These are phyloP conservation scores for Leptographium flavum DNA, from an alignment of 2,329 filamentous ascomycete genomes.

Conservation along the genomic window DNA sequence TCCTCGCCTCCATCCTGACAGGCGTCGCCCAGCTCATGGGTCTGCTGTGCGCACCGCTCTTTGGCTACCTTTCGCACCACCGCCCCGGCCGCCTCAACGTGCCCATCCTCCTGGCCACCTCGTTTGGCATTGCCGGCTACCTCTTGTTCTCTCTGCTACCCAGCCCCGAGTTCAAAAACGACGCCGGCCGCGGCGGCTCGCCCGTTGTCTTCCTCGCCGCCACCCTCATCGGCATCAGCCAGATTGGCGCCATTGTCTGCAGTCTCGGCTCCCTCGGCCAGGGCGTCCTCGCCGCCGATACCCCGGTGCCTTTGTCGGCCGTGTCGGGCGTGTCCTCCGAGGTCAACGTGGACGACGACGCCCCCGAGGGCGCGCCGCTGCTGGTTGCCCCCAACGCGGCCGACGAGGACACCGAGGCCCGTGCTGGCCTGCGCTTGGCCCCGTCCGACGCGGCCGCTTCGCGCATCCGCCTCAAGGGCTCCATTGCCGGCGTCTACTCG, in stretches of 20 bases:
- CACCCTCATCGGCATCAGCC: conserved; percentile 72
- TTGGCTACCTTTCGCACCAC: conserved; percentile 62
- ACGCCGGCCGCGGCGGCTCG: conserved; percentile 51
- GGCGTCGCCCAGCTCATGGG: conserved; percentile 81
- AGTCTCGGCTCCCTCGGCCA: conserved; percentile 77
- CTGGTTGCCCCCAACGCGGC: conserved; percentile 12
- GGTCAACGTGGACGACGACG: conserved; percentile 7
- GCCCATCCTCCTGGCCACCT: conserved; percentile 58
- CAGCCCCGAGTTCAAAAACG: conserved; percentile 58
- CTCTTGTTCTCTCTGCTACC: conserved; percentile 57
- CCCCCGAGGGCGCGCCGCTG: conserved; percentile 26
- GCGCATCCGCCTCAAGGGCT: conserved; percentile 63
- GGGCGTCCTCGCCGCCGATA: conserved; percentile 51
- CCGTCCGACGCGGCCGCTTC: conserved; percentile 19
- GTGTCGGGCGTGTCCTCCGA: neutral
- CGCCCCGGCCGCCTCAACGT: conserved; percentile 36
- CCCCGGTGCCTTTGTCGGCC: too few relatives aligned
- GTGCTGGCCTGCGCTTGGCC: neutral
- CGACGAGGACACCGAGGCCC: neutral
- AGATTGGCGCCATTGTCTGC: conserved; percentile 94
- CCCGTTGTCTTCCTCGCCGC: conserved; percentile 62
- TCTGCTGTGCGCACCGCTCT: conserved; percentile 69
- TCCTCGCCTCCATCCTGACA: conserved; percentile 73
- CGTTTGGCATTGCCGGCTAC: conserved; percentile 68
- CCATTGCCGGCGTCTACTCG: conserved; percentile 88